Conservation (phyloP, 768 basidiomycete species). For the Trametes meyenii region DNA sequence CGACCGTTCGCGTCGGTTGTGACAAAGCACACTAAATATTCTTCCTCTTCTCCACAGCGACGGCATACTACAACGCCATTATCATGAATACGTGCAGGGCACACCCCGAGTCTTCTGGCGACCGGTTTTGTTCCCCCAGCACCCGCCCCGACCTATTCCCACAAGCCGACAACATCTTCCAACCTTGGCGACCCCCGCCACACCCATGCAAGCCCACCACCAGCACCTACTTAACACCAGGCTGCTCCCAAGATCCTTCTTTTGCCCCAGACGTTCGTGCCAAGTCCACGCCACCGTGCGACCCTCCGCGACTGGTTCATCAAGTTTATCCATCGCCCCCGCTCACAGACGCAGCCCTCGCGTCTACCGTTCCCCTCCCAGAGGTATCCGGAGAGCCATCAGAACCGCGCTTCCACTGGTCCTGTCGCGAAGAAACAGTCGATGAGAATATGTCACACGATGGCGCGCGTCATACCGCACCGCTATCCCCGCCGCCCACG, state of each 20-base stretch:
- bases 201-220: slow-evolving; percentile 11
- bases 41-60: slow-evolving; percentile 11
- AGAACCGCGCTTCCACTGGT: neutral
- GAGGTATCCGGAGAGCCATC: slow-evolving; percentile 15
- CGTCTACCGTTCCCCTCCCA: slow-evolving; percentile 27
- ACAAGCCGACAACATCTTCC: slow-evolving; percentile 6
- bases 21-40: slow-evolving; percentile 21
- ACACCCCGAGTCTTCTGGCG: slow-evolving; percentile 10
- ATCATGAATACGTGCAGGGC: slow-evolving; percentile 29
- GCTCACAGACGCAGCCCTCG: slow-evolving; percentile 26
- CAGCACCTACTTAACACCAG: neutral
- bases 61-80: slow-evolving; percentile 23
- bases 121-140: slow-evolving; percentile 16
- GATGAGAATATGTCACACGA: slow-evolving; percentile 22
- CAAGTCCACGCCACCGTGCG: slow-evolving; percentile 18
- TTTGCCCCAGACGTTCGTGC: slow-evolving; percentile 7
- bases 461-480: slow-evolving; percentile 13
- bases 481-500: slow-evolving; percentile 28
- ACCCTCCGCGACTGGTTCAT: neutral
- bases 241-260: neutral
- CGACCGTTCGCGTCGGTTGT: slow-evolving; percentile 1
- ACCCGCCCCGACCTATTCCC: slow-evolving; percentile 9
- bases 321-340: slow-evolving; percentile 29
- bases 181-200: slow-evolving; percentile 19
- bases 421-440: slow-evolving; percentile 13